Percentiles rank a stretch among this genome's conserved stretches.
These are phyloP conservation scores for Trichoderma sp. DNA, from an alignment of 2,329 filamentous ascomycete genomes.

Conservation along the genomic window DNA sequence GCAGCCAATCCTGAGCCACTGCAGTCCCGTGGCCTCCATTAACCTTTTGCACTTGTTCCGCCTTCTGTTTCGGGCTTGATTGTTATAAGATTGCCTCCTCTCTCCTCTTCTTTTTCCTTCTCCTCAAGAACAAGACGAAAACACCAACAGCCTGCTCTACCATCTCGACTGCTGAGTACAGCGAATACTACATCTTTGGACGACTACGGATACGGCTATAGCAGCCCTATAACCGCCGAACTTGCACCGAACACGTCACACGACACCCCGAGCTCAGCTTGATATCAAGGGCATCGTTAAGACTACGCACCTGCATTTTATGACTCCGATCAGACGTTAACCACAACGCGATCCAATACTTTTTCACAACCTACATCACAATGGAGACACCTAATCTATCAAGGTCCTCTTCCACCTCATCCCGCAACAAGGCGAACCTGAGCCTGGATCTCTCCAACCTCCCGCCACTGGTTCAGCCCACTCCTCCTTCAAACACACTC, in stretches of 20 bases:
- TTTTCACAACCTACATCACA: constrained; percentile 11
- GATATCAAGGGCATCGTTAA: neutral
- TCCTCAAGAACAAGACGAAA: neutral
- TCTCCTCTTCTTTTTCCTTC: neutral
- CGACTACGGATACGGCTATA: neutral
- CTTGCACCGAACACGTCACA: neutral
- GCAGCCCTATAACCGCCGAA: neutral
- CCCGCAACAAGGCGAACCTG: constrained; percentile 49
- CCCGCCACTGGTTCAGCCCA: constrained; percentile 67
- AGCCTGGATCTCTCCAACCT: constrained; percentile 72
- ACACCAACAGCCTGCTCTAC: neutral
- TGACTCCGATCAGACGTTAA: neutral
- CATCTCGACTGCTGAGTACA: neutral
- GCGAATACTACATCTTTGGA: neutral
- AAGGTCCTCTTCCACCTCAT: constrained; percentile 47
- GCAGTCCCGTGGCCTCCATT: constrained; percentile 6
- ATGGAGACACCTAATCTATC: constrained; percentile 42
- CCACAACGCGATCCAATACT: neutral
- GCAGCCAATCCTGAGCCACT: constrained; percentile 13
- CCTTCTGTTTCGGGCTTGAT: constrained; percentile 5
- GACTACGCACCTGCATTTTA: neutral
- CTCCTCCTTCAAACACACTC: constrained; percentile 77
- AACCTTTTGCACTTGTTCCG: constrained; percentile 1
- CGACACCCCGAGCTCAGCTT: neutral
- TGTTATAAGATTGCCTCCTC: constrained; percentile 15